Percentiles rank a stretch among this genome's conserved stretches.
phyloP scores from a whole-genome alignment of 169 alveolate species.

The Cryptosporidium ubiquitum region DNA sequence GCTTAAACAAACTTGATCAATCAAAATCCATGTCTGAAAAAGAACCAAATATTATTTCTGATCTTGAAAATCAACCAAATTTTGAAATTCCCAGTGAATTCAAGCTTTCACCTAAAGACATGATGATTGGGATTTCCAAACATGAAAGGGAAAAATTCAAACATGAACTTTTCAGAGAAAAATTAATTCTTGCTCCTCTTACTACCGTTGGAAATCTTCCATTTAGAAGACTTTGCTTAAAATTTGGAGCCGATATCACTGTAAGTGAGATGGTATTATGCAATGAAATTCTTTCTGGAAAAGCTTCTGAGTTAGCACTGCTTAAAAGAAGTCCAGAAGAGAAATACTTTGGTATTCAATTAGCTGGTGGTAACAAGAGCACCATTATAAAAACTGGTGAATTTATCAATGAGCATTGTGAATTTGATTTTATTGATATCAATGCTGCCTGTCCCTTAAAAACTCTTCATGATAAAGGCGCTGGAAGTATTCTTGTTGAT shows the following conservation, averaged over 20 bases:
- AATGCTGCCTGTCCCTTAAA: conserved; percentile 88
- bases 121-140: not conserved
- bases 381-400: conserved; percentile 76
- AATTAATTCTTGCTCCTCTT: conserved; percentile 79
- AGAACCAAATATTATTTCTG: not conserved
- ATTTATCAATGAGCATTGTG: conserved; percentile 72
- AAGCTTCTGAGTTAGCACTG: conserved; percentile 84
- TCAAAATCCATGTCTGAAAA: not conserved
- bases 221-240: conserved; percentile 79
- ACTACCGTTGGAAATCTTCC: conserved; percentile 84
- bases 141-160: not conserved
- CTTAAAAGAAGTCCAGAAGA: conserved; percentile 81
- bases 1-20: not conserved
- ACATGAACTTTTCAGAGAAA: conserved; percentile 5
- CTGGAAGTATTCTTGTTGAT: conserved; percentile 77
- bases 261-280: conserved; percentile 86
- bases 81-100: not conserved
- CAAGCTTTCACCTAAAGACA: not conserved
- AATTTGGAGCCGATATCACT: conserved; percentile 65
- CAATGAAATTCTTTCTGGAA: conserved; percentile 80
- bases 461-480: conserved; percentile 80
- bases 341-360: conserved; percentile 86
- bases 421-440: conserved; percentile 81
- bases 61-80: not conserved
- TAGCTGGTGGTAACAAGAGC: conserved; percentile 78